Evolutionary conservation across 2,329 filamentous ascomycete genomes (phyloP).

Genomic region (Scytalidium sp.): DNA sequence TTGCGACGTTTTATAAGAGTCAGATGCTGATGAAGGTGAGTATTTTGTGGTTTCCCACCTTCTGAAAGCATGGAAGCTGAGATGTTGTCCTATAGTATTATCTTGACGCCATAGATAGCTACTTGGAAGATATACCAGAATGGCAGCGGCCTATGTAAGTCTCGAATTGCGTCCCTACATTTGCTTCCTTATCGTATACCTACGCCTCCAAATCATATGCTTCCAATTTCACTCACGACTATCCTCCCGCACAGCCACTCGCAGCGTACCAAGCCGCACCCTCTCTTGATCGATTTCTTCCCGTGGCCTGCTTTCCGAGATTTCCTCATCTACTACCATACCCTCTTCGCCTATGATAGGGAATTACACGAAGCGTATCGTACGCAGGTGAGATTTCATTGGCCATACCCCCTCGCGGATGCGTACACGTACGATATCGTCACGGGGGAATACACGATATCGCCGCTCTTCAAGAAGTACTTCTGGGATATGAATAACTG

Average conservation of each 20-base stretch:
- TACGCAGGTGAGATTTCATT: constrained; percentile 14
- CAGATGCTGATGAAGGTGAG: constrained; percentile 13
- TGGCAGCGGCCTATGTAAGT: constrained; percentile 17
- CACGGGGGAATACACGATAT: constrained; percentile 7
- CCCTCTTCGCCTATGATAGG: constrained; percentile 9
- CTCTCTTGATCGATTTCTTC: constrained; percentile 15
- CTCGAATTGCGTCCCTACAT: not conserved
- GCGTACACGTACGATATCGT: constrained; percentile 8
- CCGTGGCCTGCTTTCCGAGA: constrained; percentile 15
- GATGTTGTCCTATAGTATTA: constrained; percentile 11
- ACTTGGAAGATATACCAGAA: constrained; percentile 12
- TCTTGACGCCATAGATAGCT: constrained; percentile 8
- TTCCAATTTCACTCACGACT: not conserved
- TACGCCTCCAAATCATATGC: not conserved
- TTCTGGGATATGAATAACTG: constrained; percentile 10
- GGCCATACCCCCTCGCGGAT: constrained; percentile 13
- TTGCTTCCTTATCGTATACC: not conserved
- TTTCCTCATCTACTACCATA: constrained; percentile 11
- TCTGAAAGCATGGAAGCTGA: not conserved
- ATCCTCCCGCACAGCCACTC: constrained; percentile 3
- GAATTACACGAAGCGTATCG: constrained; percentile 12
- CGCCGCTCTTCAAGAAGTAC: constrained; percentile 13
- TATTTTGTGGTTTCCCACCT: not conserved
- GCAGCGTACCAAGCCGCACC: constrained; percentile 12
- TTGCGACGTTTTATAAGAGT: constrained; percentile 16